phyloP scores from a whole-genome alignment of 2,329 filamentous ascomycete species.

The Tolypocladium nubicola region DNA sequence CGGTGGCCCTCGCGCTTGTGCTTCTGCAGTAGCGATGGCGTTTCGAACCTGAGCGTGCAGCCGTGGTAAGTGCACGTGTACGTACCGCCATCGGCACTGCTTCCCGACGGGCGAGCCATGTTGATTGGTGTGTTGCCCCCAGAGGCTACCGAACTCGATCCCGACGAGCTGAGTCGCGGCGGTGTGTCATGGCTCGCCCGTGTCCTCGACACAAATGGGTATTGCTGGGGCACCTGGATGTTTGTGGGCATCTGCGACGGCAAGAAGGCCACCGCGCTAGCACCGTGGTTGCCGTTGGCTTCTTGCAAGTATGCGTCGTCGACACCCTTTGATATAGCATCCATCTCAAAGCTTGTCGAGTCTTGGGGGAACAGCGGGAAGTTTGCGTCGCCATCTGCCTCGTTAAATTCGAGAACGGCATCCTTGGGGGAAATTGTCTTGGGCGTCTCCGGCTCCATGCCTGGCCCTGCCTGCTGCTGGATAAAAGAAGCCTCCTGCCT shows the following conservation, averaged over 20 bases:
- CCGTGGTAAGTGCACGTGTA: slow-evolving; percentile 96
- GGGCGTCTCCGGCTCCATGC: slow-evolving; percentile 38
- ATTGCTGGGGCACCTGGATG: slow-evolving; percentile 38
- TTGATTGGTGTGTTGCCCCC: slow-evolving; percentile 19
- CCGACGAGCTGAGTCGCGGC: slow-evolving; percentile 31
- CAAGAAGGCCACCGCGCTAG: slow-evolving; percentile 9
- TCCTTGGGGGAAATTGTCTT: slow-evolving; percentile 95
- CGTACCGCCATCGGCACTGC: slow-evolving; percentile 69
- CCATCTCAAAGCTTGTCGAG: slow-evolving; percentile 33
- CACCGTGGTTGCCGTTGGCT: not conserved
- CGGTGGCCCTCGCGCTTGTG: slow-evolving; percentile 93
- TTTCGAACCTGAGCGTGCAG: slow-evolving; percentile 80
- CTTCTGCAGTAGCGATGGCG: slow-evolving; percentile 76
- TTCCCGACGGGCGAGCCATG: slow-evolving; percentile 45
- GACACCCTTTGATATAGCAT: slow-evolving; percentile 25
- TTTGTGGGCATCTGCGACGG: slow-evolving; percentile 24
- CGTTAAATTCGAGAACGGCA: slow-evolving; percentile 74
- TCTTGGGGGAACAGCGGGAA: slow-evolving; percentile 64
- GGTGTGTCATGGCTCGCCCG: slow-evolving; percentile 22
- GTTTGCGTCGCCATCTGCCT: slow-evolving; percentile 57
- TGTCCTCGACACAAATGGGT: slow-evolving; percentile 34
- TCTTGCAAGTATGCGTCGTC: slow-evolving; percentile 9
- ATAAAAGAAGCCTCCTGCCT: slow-evolving; percentile 43
- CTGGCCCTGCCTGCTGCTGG: slow-evolving; percentile 29
- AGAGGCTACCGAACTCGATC: slow-evolving; percentile 31